phyloP scores from a whole-genome alignment of 306 rosid species.

The Acmispon strigosus region DNA sequence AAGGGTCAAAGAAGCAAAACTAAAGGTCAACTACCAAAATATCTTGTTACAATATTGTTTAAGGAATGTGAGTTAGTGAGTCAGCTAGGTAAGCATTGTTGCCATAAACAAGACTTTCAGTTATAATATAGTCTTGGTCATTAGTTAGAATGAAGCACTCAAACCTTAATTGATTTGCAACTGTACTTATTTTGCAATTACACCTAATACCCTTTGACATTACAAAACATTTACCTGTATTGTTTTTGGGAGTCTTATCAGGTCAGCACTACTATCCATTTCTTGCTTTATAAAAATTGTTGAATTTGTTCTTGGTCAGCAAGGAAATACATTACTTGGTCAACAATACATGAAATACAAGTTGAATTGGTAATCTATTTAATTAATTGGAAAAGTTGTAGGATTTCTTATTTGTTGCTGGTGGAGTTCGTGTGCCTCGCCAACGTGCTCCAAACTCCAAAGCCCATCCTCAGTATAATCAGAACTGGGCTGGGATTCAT shows the following conservation, averaged over 20 bases:
- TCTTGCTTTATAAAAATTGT: neutral
- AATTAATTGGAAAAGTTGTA: neutral
- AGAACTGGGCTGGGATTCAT: no score
- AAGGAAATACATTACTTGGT: neutral
- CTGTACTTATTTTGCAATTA: slow-evolving; percentile 31
- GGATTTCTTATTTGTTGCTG: no score
- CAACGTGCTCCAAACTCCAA: no score
- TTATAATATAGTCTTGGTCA: slow-evolving; percentile 19
- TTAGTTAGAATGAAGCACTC: slow-evolving; percentile 38
- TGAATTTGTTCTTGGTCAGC: slow-evolving; percentile 6
- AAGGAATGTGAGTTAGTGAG: slow-evolving; percentile 26
- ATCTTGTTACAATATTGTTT: slow-evolving; percentile 24
- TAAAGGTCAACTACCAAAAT: slow-evolving; percentile 30
- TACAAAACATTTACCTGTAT: neutral
- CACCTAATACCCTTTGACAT: slow-evolving; percentile 47
- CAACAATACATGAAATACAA: neutral
- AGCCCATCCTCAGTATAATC: no score
- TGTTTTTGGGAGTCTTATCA: neutral
- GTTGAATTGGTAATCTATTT: neutral
- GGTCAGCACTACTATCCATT: slow-evolving; percentile 14
- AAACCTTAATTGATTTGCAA: slow-evolving; percentile 15
- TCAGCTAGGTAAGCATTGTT: slow-evolving; percentile 35
- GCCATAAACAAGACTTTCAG: neutral
- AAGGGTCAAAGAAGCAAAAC: slow-evolving; percentile 15
- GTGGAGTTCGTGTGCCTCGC: neutral